Conservation (phyloP, 192 early-diverging fungal genomes). For the Cetraspora pellucida region DNA sequence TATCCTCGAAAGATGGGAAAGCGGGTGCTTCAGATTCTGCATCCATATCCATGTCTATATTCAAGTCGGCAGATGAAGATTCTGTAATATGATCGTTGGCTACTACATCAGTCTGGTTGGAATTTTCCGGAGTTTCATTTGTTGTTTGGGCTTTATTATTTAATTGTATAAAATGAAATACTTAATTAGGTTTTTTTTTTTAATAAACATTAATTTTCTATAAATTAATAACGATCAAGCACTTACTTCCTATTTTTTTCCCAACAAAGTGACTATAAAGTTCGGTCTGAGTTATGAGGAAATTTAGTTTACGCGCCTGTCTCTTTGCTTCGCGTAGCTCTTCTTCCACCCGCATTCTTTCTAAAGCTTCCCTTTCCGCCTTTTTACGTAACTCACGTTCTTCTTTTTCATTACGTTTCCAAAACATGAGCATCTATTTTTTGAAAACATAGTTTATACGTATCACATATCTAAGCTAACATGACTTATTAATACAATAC, state of each 20-base stretch:
- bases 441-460: not conserved
- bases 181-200: too few relatives aligned
- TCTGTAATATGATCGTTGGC: constrained; percentile 27
- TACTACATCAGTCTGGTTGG: constrained; percentile 38
- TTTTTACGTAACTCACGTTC: constrained; percentile 87
- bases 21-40: not conserved
- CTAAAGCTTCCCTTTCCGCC: constrained; percentile 84
- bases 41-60: constrained; percentile 18
- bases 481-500: constrained; percentile 16
- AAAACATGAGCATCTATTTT: constrained; percentile 79
- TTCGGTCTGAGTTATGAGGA: constrained; percentile 90
- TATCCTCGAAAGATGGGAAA: constrained; percentile 50
- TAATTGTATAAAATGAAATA: too few relatives aligned
- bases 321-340: constrained; percentile 79
- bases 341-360: constrained; percentile 76
- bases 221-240: not conserved
- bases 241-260: constrained; percentile 67
- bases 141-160: not conserved
- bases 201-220: not conserved
- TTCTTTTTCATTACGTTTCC: constrained; percentile 90
- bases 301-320: constrained; percentile 89
- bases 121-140: constrained; percentile 15
- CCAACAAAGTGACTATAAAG: constrained; percentile 92
- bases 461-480: not conserved
- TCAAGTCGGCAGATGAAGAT: constrained; percentile 13